Percentiles rank a stretch among this genome's conserved stretches.
Conservation (phyloP, 768 basidiomycete species). For the Tylopilus intermedius region DNA sequence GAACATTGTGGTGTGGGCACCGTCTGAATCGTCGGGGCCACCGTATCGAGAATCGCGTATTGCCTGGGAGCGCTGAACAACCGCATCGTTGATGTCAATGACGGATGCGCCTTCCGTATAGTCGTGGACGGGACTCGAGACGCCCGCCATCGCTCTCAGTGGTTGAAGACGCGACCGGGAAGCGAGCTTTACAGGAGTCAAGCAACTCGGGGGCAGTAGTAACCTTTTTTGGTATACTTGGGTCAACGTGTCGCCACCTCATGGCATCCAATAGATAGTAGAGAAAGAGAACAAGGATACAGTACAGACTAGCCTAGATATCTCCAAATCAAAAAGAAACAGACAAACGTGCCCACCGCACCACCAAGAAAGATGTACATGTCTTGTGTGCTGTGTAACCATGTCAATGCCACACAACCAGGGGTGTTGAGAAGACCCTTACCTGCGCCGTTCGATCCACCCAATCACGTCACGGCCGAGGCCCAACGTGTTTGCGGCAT, state of each 20-base stretch:
- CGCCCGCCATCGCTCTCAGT: slow-evolving; percentile 12
- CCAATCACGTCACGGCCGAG: slow-evolving; percentile 91
- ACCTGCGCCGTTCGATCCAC: slow-evolving; percentile 97
- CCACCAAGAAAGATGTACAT: slow-evolving; percentile 90
- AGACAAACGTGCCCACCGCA: slow-evolving; percentile 82
- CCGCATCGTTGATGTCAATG: slow-evolving; percentile 62
- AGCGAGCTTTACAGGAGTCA: no score
- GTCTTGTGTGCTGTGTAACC: slow-evolving; percentile 72
- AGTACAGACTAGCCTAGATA: slow-evolving; percentile 59
- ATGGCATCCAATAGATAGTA: background rate
- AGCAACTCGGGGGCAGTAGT: no score
- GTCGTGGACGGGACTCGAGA: slow-evolving; percentile 39
- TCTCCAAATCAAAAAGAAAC: slow-evolving; percentile 89
- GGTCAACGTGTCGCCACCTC: background rate
- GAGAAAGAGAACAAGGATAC: background rate
- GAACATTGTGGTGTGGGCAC: slow-evolving; percentile 55
- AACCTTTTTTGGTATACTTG: slow-evolving; percentile 13
- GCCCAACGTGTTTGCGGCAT: slow-evolving; percentile 91
- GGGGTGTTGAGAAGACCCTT: slow-evolving; percentile 1
- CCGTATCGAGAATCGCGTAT: slow-evolving; percentile 67
- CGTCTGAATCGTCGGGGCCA: slow-evolving; percentile 40
- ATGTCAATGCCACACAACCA: slow-evolving; percentile 8
- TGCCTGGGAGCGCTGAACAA: slow-evolving; percentile 47
- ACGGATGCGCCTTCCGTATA: slow-evolving; percentile 86
- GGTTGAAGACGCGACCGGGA: background rate